Percentiles rank a stretch among this genome's conserved stretches.
phyloP scores from a whole-genome alignment of 2,329 filamentous ascomycete species.

The Calonectria hawksworthii region DNA sequence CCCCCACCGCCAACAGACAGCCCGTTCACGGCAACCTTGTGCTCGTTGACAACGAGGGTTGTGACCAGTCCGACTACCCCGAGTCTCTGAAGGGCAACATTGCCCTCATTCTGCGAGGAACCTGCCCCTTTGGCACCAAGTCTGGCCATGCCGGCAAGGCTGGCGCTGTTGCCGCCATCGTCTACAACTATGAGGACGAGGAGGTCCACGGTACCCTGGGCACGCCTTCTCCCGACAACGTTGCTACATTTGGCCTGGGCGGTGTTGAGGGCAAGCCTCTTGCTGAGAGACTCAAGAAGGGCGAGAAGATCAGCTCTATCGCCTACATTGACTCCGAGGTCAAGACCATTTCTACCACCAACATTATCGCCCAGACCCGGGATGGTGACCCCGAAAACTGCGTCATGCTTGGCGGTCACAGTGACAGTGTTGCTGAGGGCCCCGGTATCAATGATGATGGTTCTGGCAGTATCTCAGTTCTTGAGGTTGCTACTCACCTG shows the following conservation, averaged over 20 bases:
- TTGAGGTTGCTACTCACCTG: conserved; percentile 74
- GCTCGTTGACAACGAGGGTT: conserved; percentile 75
- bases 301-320: conserved; percentile 65
- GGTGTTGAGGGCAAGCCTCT: conserved; percentile 70
- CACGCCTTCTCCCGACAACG: conserved; percentile 68
- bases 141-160: conserved; percentile 76
- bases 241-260: conserved; percentile 78
- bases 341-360: conserved; percentile 66
- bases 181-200: conserved; percentile 81
- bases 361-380: conserved; percentile 74
- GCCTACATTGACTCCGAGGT: conserved; percentile 73
- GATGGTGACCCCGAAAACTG: conserved; percentile 73
- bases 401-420: conserved; percentile 76
- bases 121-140: conserved; percentile 80
- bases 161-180: conserved; percentile 78
- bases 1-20: conserved; percentile 72
- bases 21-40: conserved; percentile 72
- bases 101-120: conserved; percentile 78
- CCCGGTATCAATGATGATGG: conserved; percentile 86
- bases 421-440: conserved; percentile 72
- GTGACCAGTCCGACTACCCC: conserved; percentile 74
- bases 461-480: conserved; percentile 73
- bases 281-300: conserved; percentile 65
- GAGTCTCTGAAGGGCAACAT: conserved; percentile 71
- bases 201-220: conserved; percentile 78